These are phyloP conservation scores for Pythium graminicola DNA, from an alignment of 352 stramenopile species.

Conservation along the genomic window DNA sequence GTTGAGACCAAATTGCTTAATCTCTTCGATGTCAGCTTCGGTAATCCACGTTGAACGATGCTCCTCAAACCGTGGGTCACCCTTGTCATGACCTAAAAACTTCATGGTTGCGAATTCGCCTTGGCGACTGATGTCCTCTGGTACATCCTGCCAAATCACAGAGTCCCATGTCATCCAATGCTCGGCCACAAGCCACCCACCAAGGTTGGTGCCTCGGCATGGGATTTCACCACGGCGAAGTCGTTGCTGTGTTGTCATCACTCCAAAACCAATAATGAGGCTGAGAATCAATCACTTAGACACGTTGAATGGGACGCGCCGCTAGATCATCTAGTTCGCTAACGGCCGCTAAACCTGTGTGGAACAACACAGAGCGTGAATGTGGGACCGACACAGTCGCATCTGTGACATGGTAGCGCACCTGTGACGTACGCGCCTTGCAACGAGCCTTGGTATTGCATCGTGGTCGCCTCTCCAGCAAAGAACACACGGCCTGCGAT, in stretches of 20 bases:
- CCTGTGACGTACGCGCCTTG: conserved; percentile 60
- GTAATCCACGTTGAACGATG: conserved; percentile 79
- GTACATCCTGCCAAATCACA: conserved; percentile 76
- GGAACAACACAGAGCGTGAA: neutral
- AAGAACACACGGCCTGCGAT: conserved; percentile 47
- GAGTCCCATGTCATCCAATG: conserved; percentile 77
- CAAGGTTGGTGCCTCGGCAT: conserved; percentile 71
- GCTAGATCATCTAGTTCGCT: conserved; percentile 23
- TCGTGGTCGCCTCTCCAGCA: conserved; percentile 58
- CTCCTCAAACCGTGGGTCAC: conserved; percentile 53
- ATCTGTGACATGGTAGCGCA: neutral
- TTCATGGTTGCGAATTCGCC: conserved; percentile 54
- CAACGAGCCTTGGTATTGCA: conserved; percentile 59
- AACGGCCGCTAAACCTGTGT: conserved; percentile 27
- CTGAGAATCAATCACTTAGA: neutral
- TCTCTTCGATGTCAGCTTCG: conserved; percentile 57
- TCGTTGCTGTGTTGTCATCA: conserved; percentile 20
- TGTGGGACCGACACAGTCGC: neutral
- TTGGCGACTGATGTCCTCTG: conserved; percentile 36
- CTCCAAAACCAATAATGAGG: neutral
- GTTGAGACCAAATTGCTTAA: conserved; percentile 58
- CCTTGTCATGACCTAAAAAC: conserved; percentile 37
- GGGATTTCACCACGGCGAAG: conserved; percentile 24
- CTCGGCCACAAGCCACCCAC: conserved; percentile 81
- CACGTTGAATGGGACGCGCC: conserved; percentile 8